Conservation (phyloP, 129 eudicot species). For the Flaveria bidentis region DNA sequence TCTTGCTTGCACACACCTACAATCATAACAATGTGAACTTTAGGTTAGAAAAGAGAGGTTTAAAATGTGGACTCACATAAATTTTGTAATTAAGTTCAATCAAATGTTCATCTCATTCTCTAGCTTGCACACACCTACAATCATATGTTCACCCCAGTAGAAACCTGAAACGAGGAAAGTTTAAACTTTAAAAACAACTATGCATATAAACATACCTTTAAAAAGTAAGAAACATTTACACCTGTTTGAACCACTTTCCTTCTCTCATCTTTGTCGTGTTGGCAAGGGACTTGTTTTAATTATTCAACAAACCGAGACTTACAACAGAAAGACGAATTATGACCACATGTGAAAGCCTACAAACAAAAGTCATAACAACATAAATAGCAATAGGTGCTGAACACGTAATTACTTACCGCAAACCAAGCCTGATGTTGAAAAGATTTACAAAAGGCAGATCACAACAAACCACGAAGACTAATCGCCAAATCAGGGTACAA, state of each 20-base stretch:
- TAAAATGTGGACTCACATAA: conserved; percentile 42
- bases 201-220: background rate
- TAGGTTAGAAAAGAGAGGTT: background rate
- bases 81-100: conserved; percentile 90
- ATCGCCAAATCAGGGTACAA: too few relatives aligned
- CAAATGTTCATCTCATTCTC: conserved; percentile 86
- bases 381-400: too few relatives aligned
- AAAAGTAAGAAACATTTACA: conserved; percentile 10
- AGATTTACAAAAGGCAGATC: too few relatives aligned
- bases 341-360: conserved; percentile 95
- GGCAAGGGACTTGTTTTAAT: conserved; percentile 63
- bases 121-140: conserved; percentile 88
- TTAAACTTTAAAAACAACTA: background rate
- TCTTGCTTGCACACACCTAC: conserved; percentile 92
- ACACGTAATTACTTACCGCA: too few relatives aligned
- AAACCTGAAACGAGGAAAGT: conserved; percentile 51
- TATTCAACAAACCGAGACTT: conserved; percentile 83
- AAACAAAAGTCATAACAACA: background rate
- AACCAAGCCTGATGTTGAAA: too few relatives aligned
- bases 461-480: too few relatives aligned
- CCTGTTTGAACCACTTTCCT: conserved; percentile 41
- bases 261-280: background rate
- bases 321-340: conserved; percentile 87
- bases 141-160: conserved; percentile 59
- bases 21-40: background rate